Evolutionary conservation across 2,329 filamentous ascomycete genomes (phyloP), one percentile per base, ranked within the genome.

Genomic region (Onygena corvina): DNA sequence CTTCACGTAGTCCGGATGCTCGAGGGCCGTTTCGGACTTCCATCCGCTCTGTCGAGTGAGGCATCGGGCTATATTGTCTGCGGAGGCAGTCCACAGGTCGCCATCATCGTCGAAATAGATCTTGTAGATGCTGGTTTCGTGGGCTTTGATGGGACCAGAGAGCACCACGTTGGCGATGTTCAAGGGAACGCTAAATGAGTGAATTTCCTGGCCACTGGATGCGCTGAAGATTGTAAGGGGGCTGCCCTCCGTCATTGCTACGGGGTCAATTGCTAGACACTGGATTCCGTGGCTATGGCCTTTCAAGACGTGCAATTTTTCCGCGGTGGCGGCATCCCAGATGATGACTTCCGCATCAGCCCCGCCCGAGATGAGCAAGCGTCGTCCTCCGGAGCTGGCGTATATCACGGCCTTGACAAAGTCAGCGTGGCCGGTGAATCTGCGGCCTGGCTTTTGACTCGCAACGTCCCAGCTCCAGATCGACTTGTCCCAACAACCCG

Each of bases 401-500:
- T 76, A 80, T 11, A 84, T 67, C 2, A 96, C 70, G 3, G 84
- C 75, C 68, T 95, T 95, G 59, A 98, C 84, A 61, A 98, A 98
- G 67, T 98, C 92, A 1, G 77, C 73, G 65, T 96, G 90, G 3
- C 87, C 88, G 51, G 76, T 75, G 57, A 81, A 88, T 54, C 74
- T 80, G 53, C 70, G 74, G n/a, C 70, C 71, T 1, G 71, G 67
- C 25, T 71, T 64, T 36, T 71, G 72, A 2, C 78, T 78, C 14
- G 74, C 69, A 27, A 83, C 69, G 58, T 85, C 75, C 84, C 87
- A 95, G 27, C 83, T 84, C 81, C 88, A 94, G 51, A 96, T 76
- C 16, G 79, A 76, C 69, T 94, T 94, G 68, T 98, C 90, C 92
- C 92, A 98, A 52, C 83, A 92, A 29, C 89, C 90, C 20, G 87